Evolutionary conservation across 2,329 filamentous ascomycete genomes (phyloP).

Genomic region (Colletotrichum tamarilloi): DNA sequence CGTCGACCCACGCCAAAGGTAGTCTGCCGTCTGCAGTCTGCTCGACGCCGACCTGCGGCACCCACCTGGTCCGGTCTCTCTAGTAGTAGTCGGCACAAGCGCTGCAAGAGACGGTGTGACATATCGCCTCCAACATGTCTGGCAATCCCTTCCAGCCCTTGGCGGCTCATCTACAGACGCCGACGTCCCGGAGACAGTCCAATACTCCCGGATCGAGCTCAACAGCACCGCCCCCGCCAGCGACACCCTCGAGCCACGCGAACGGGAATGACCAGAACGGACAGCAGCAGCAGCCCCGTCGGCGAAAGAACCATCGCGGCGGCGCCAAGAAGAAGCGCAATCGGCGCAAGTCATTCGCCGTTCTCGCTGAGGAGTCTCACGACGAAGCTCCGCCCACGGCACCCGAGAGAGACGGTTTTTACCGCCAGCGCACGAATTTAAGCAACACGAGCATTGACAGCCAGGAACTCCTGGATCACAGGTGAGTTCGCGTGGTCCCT

Average conservation of each 20-base stretch:
- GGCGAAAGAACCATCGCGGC: conserved; percentile 79
- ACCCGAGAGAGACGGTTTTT: conserved; percentile 55
- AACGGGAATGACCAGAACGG: conserved; percentile 31
- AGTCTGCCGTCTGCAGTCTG: conserved; percentile 9
- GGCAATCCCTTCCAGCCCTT: conserved; percentile 46
- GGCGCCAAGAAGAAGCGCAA: conserved; percentile 81
- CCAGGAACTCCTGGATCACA: conserved; percentile 87
- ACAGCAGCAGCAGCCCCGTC: conserved; percentile 35
- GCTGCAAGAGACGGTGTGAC: conserved; percentile 22
- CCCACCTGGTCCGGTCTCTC: conserved; percentile 2
- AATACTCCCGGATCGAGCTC: conserved; percentile 33
- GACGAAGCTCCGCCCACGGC: conserved; percentile 46
- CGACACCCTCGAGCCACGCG: conserved; percentile 18
- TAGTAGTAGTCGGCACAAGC: conserved; percentile 9
- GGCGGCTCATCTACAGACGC: conserved; percentile 30
- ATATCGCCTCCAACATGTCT: conserved; percentile 41
- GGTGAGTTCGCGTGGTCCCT: conserved; percentile 58
- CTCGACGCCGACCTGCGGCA: conserved; percentile 26
- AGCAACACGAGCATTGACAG: conserved; percentile 93
- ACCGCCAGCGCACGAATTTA: conserved; percentile 66
- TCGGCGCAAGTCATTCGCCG: conserved; percentile 84
- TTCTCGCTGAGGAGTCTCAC: conserved; percentile 66
- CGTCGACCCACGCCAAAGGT: conserved; percentile 16
- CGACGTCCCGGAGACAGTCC: conserved; percentile 21
- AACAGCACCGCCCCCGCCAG: conserved; percentile 22